Evolutionary conservation across 306 rosid genomes (phyloP).

Genomic region (Ochetophila trinervis): DNA sequence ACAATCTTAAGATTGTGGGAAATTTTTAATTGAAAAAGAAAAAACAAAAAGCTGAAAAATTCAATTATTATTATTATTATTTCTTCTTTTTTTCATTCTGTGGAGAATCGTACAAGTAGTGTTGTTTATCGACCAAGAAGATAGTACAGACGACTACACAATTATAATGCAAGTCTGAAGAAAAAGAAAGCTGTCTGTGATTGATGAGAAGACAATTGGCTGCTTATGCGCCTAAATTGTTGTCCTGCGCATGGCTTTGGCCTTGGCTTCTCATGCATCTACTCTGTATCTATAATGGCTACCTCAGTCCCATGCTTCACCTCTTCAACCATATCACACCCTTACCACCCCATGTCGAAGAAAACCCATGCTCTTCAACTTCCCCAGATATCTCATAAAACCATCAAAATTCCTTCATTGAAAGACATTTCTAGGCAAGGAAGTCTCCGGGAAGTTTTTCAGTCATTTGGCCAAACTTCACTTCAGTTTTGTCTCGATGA

Average conservation of each 20-base stretch:
- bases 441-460: slow-evolving; percentile 39
- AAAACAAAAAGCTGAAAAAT: too few relatives aligned
- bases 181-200: not conserved
- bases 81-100: too few relatives aligned
- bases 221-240: not conserved
- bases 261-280: slow-evolving; percentile 26
- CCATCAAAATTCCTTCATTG: slow-evolving; percentile 22
- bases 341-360: slow-evolving; percentile 11
- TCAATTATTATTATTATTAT: too few relatives aligned
- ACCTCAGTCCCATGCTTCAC: slow-evolving; percentile 25
- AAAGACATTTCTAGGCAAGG: slow-evolving; percentile 24
- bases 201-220: not conserved
- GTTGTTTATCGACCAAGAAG: too few relatives aligned
- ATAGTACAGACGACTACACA: too few relatives aligned
- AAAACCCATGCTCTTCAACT: slow-evolving; percentile 6
- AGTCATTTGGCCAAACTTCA: slow-evolving; percentile 28
- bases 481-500: slow-evolving; percentile 30
- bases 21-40: too few relatives aligned
- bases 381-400: slow-evolving; percentile 23
- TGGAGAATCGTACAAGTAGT: too few relatives aligned
- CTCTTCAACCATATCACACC: not conserved
- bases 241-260: not conserved
- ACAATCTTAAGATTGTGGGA: too few relatives aligned
- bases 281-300: slow-evolving; percentile 24
- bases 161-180: too few relatives aligned